A percentile compares a stretch with the other conserved stretches of the same genome.
Conservation (phyloP, 495 filamentous ascomycete species). For the Daldinia caldariorum region DNA sequence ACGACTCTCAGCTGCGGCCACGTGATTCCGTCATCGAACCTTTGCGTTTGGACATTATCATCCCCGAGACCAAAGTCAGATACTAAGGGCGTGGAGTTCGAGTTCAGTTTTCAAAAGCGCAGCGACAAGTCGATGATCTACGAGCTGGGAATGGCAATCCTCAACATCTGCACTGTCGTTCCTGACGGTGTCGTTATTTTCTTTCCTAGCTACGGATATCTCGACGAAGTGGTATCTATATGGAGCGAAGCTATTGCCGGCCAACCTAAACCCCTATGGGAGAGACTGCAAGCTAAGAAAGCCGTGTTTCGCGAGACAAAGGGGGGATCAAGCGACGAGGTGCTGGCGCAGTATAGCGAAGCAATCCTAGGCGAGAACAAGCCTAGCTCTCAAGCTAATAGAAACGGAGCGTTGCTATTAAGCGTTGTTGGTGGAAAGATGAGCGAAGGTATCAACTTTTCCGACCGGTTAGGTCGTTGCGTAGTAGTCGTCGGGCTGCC, state of each 20-base stretch:
- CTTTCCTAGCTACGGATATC: constrained; percentile 93
- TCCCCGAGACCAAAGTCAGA: constrained; percentile 51
- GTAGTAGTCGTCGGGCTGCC: constrained; percentile 91
- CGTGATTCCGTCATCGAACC: constrained; percentile 84
- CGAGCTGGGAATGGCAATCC: constrained; percentile 76
- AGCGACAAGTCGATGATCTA: constrained; percentile 69
- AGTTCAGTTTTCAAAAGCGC: constrained; percentile 87
- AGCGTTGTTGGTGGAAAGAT: constrained; percentile 95
- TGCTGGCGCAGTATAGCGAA: constrained; percentile 74
- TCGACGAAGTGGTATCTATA: constrained; percentile 72
- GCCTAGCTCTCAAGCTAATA: constrained; percentile 19
- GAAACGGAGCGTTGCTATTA: constrained; percentile 82
- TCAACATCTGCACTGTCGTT: constrained; percentile 75
- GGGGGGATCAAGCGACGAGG: constrained; percentile 67
- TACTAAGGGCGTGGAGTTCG: constrained; percentile 69
- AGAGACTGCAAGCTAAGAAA: constrained; percentile 68
- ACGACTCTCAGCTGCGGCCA: constrained; percentile 91
- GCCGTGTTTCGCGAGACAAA: constrained; percentile 73
- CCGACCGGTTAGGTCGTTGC: constrained; percentile 86
- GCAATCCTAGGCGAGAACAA: constrained; percentile 63
- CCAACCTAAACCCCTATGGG: constrained; percentile 58
- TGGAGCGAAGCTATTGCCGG: constrained; percentile 65
- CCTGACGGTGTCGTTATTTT: constrained; percentile 96
- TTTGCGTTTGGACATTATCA: constrained; percentile 72
- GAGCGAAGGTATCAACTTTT: constrained; percentile 98